A percentile compares a stretch with the other conserved stretches of the same genome.
These are phyloP conservation scores for Fusarium stilboides DNA, from an alignment of 2,329 filamentous ascomycete species.

Conservation along the genomic window DNA sequence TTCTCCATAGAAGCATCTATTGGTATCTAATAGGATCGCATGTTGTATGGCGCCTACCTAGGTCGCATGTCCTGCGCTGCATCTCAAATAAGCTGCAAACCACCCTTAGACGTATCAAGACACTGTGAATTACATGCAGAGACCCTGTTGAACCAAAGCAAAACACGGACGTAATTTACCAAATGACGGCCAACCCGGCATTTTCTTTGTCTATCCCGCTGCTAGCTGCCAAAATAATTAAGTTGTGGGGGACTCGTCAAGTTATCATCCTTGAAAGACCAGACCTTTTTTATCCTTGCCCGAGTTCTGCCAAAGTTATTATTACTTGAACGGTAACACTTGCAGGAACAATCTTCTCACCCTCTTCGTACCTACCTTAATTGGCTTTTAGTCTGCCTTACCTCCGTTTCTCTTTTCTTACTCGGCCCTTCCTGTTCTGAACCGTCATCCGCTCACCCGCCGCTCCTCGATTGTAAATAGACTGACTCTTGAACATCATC, in stretches of 20 bases:
- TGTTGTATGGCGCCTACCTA: background rate
- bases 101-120: background rate
- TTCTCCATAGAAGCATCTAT: background rate
- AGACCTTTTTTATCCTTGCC: background rate
- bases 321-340: background rate
- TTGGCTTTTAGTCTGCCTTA: background rate
- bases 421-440: slow-evolving; percentile 8
- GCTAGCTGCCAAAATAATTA: slow-evolving; percentile 7
- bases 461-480: slow-evolving; percentile 5
- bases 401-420: background rate
- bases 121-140: slow-evolving; percentile 21
- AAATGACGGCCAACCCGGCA: slow-evolving; percentile 12
- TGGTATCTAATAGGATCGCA: too few species aligned
- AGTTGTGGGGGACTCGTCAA: slow-evolving; percentile 10
- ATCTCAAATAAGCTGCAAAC: slow-evolving; percentile 16
- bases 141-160: slow-evolving; percentile 24
- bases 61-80: slow-evolving; percentile 2
- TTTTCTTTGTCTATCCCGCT: slow-evolving; percentile 9
- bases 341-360: background rate
- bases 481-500: slow-evolving; percentile 14
- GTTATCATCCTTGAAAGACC: slow-evolving; percentile 4
- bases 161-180: slow-evolving; percentile 22
- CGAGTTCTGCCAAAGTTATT: background rate
- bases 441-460: slow-evolving; percentile 5
- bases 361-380: background rate